Conservation (phyloP, 176 grass and related monocot genomes). For the Musa itinerans region DNA sequence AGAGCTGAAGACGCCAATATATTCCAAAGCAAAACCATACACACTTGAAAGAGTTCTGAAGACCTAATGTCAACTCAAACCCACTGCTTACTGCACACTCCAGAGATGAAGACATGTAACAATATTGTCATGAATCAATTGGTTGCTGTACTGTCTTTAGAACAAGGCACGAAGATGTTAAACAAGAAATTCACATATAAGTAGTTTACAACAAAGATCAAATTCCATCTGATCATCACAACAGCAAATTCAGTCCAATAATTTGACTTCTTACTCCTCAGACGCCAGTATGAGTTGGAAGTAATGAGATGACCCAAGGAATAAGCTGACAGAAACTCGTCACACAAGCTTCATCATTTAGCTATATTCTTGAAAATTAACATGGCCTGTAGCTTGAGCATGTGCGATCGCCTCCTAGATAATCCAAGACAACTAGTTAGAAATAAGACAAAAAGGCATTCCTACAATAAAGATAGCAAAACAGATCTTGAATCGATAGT, state of each 20-base stretch:
- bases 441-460: background rate
- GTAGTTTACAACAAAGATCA: too few relatives aligned
- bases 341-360: slow-evolving; percentile 22
- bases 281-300: background rate
- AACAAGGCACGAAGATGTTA: too few relatives aligned
- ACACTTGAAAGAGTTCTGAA: too few relatives aligned
- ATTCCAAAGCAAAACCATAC: too few relatives aligned
- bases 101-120: too few relatives aligned
- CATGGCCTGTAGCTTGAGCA: slow-evolving; percentile 78
- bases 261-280: background rate
- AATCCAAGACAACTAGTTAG: background rate
- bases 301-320: background rate
- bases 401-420: slow-evolving; percentile 83
- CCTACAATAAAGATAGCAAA: background rate
- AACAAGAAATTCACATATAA: too few relatives aligned
- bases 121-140: too few relatives aligned
- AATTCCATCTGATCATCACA: too few relatives aligned
- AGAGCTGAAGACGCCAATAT: too few relatives aligned
- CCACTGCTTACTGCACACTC: too few relatives aligned
- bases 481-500: background rate
- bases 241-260: background rate
- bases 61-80: too few relatives aligned
- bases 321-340: background rate
- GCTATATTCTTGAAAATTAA: slow-evolving; percentile 93
- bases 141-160: too few relatives aligned